phyloP scores from a whole-genome alignment of 2,329 filamentous ascomycete species.

The Talaromyces sp. region DNA sequence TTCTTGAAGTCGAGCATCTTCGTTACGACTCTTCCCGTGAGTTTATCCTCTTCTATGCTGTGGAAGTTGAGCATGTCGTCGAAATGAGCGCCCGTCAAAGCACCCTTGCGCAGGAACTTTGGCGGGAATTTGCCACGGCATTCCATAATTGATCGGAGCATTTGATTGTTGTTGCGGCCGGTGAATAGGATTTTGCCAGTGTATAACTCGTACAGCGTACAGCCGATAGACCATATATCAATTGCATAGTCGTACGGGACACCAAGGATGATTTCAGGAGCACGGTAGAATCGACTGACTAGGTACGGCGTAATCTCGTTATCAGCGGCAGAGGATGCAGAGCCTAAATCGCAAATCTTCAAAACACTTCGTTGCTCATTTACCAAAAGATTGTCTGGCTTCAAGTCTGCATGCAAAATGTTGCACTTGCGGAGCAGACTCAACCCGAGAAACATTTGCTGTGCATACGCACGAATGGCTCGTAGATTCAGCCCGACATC shows the following conservation, averaged over 20 bases:
- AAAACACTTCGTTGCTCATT: slow-evolving; percentile 79
- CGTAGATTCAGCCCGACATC: slow-evolving; percentile 88
- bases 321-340: slow-evolving; percentile 87
- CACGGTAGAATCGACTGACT: slow-evolving; percentile 94
- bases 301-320: slow-evolving; percentile 93
- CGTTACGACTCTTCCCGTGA: slow-evolving; percentile 72
- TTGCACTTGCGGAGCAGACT: slow-evolving; percentile 87
- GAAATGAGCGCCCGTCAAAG: slow-evolving; percentile 75
- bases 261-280: slow-evolving; percentile 95
- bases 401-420: slow-evolving; percentile 92
- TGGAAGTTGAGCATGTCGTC: slow-evolving; percentile 80
- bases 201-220: slow-evolving; percentile 94
- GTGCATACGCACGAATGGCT: slow-evolving; percentile 83
- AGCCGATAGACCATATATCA: slow-evolving; percentile 97
- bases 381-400: slow-evolving; percentile 95
- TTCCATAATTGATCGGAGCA: slow-evolving; percentile 95
- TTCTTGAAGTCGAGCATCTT: slow-evolving; percentile 56
- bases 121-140: slow-evolving; percentile 87
- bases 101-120: slow-evolving; percentile 81
- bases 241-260: slow-evolving; percentile 92
- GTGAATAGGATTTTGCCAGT: slow-evolving; percentile 97
- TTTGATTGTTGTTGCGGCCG: slow-evolving; percentile 94
- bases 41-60: slow-evolving; percentile 81
- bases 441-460: slow-evolving; percentile 89
- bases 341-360: slow-evolving; percentile 95